Base-by-base conservation (phyloP, 306 rosid genomes). In the Lotus japonicus region DNA sequence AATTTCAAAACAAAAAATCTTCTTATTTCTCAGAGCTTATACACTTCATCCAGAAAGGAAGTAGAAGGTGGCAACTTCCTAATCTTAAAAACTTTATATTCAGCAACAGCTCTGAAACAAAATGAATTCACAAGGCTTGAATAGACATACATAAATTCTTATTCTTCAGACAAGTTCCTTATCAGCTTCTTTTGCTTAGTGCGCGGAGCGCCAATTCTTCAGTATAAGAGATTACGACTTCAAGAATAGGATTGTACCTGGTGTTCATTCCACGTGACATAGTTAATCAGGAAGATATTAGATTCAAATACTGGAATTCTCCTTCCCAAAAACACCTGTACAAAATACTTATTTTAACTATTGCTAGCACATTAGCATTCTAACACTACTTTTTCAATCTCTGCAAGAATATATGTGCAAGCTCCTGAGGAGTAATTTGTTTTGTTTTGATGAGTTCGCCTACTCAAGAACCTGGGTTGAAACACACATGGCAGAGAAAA, bases 371-470 rank as follows among this genome's bases (percentile, higher is more conserved):
- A 18, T 73, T 63, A 61, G 63, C 67, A 57, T 46, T 59, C 49
- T 51, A 15, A 46, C 5, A 52, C 70, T 75, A 88, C 94, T 80
- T 85, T 75, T 85, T 87, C 62, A 92, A 75, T 82, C 92, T 84
- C 81, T 31, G 71, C 78, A 92, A 74, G 83, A 80, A 89, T 71
- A 85, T 75, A 15, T 11, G 74, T 61, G 89, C 79, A 26, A 87
- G 96, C 86, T 89, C 89, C 83, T 38, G 55, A 12, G 96, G 85
- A 54, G 89, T 85, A 54, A 89, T 71, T 85, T 92, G 87, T 73
- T 84, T 81, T 35, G 89, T 81, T 77, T 75, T 84, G 65, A 89
- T 75, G 58, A 87, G 86, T 76, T 85, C 88, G 12, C 89, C 91
- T 50, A 78, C 77, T 92, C 92, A 66, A 84, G 89, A 77, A 92